These are phyloP conservation scores for Thamnidium elegans DNA, from an alignment of 192 early-diverging fungal species.

Conservation along the genomic window DNA sequence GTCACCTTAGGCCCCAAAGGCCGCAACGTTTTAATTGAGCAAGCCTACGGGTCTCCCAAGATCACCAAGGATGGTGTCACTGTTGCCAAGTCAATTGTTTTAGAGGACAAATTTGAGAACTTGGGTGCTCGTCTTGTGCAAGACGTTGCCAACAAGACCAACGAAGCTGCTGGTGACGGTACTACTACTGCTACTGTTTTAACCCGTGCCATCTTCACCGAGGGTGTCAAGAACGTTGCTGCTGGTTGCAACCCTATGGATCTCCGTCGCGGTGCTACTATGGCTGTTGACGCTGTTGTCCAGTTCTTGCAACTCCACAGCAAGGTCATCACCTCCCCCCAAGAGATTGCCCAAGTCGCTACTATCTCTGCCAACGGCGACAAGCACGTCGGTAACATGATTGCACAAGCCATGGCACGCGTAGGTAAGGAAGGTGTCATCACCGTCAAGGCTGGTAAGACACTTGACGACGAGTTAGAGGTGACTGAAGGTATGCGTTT, in stretches of 20 bases:
- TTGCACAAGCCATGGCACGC: constrained; percentile 99
- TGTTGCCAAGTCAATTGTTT: constrained; percentile 93
- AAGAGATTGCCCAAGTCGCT: constrained; percentile 95
- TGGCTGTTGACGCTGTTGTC: constrained; percentile 91
- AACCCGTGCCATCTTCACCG: constrained; percentile 95
- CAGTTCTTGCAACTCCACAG: constrained; percentile 87
- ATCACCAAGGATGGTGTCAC: constrained; percentile 99
- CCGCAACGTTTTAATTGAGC: constrained; percentile 97
- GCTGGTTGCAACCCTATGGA: constrained; percentile 99
- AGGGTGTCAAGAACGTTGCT: constrained; percentile 98
- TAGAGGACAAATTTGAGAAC: constrained; percentile 99
- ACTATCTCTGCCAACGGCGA: constrained; percentile 99
- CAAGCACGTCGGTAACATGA: constrained; percentile 89
- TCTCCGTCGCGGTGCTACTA: constrained; percentile 88
- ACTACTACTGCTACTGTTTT: constrained; percentile 98
- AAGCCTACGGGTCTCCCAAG: constrained; percentile 94
- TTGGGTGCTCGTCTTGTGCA: constrained; percentile 95
- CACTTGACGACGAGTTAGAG: constrained; percentile 94
- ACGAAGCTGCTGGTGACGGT: constrained; percentile 97
- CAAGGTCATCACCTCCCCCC: constrained; percentile 87
- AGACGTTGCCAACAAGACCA: constrained; percentile 99
- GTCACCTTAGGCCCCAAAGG: constrained; percentile 99
- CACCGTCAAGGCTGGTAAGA: constrained; percentile 99
- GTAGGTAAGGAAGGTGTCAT: constrained; percentile 99
- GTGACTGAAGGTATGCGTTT: constrained; percentile 99